Percentiles rank a stretch among this genome's conserved stretches.
phyloP scores from a whole-genome alignment of 495 filamentous ascomycete genomes.

The Sphaerosporella brunnea region DNA sequence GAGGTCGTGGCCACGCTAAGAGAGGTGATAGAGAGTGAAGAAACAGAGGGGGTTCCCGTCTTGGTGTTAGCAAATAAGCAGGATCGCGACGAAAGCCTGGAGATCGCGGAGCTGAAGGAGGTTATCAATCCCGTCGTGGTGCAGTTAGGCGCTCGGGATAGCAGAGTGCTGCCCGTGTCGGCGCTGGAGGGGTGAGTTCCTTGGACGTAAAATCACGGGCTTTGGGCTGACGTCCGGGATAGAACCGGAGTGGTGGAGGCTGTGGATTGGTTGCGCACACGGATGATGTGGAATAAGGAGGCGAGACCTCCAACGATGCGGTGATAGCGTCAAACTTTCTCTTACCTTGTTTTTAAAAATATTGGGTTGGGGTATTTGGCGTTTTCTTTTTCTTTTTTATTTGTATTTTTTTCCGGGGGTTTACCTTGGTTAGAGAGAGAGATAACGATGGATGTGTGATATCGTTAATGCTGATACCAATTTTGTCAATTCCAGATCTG shows the following conservation, averaged over 20 bases:
- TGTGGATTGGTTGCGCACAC: conserved; percentile 79
- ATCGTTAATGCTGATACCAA: too few relatives aligned
- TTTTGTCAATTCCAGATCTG: too few relatives aligned
- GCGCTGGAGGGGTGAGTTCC: conserved; percentile 54
- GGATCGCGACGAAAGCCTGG: conserved; percentile 90
- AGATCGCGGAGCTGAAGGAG: conserved; percentile 93
- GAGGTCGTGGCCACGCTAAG: conserved; percentile 52
- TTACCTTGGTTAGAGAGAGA: too few relatives aligned
- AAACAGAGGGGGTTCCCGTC: conserved; percentile 78
- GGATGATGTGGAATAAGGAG: conserved; percentile 95
- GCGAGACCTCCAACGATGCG: conserved; percentile 80
- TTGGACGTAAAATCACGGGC: too few relatives aligned
- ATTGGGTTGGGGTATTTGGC: not conserved
- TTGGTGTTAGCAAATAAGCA: conserved; percentile 94
- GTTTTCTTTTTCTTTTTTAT: not conserved
- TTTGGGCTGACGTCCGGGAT: conserved; percentile 8
- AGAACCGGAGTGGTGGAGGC: conserved; percentile 78
- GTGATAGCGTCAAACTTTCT: conserved; percentile 26
- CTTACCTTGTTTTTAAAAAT: not conserved
- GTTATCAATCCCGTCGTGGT: conserved; percentile 89
- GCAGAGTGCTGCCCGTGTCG: conserved; percentile 75
- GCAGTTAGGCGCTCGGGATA: conserved; percentile 69
- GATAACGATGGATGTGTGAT: too few relatives aligned
- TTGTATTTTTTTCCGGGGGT: not conserved
- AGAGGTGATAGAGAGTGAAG: conserved; percentile 62